Evolutionary conservation across 2,329 filamentous ascomycete genomes (phyloP), one percentile per base, ranked within the genome.

Genomic region (Epichloe festucae): DNA sequence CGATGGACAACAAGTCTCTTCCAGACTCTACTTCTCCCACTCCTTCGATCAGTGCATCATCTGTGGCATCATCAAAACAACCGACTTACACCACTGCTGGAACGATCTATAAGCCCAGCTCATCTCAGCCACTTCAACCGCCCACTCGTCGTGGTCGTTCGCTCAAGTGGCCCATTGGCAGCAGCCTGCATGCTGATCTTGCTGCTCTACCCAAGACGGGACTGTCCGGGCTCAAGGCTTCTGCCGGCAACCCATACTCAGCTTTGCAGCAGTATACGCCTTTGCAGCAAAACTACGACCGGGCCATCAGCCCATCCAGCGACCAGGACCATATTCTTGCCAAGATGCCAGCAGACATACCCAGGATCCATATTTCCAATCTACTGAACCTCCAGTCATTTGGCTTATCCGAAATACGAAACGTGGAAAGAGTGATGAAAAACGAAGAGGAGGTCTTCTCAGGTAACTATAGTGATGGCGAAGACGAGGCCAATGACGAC

Each of bases 11-110:
- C 40, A 57, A 57, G 43, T 48, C 57, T 48, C 60, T 46, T 17
- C 23, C 48, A 8, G 43, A 61, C 53, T 60, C 63, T 48, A 57
- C 57, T 52, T 53, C 51, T 50, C 60, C 55, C 51, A 53, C 58
- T 49, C 51, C 56, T 43, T 58, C 59, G 35, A 56, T 56, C 44
- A 60, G 58, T 43, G 39, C 51, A 34, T 42, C 53, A 17, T 56
- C 59, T 48, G 52, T 52, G 31, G 57, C 58, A 39, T 53, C 58
- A 38, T 57, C 54, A 52, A 65, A 59, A 51, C 69, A 70, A 54
- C 66, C 67, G 27, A 73, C 70, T 44, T 79, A 78, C 58, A 79
- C 75, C 15, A 79, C 76, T 7, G 76, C 76, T 21, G 76, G 76
- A n/a, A 78, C 76, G 4, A 67, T 77, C 46, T 78, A 76, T 63